Evolutionary conservation across 495 filamentous ascomycete species (phyloP).

Genomic region (Chaetomium cochliodes): DNA sequence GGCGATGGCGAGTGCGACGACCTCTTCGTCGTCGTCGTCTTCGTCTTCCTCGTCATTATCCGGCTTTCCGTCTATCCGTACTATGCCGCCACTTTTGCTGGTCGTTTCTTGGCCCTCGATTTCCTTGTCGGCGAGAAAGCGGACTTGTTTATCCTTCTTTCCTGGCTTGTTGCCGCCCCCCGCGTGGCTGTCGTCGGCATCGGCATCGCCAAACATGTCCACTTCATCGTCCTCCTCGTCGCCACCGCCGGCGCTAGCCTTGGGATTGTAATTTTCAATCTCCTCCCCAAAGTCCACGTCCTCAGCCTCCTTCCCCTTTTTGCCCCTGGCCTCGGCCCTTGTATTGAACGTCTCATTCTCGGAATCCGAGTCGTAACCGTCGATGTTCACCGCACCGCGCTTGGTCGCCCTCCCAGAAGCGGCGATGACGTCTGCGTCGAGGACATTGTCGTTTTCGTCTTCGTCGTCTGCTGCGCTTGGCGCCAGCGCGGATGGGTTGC

Average conservation of each 20-base stretch:
- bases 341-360: constrained; percentile 87
- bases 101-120: constrained; percentile 82
- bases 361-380: constrained; percentile 94
- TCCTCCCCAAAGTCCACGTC: constrained; percentile 45
- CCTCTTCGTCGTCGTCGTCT: constrained; percentile 73
- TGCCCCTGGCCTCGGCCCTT: constrained; percentile 57
- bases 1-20: constrained; percentile 61
- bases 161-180: constrained; percentile 37
- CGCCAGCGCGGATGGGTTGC: constrained; percentile 88
- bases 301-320: constrained; percentile 43
- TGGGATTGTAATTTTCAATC: constrained; percentile 45
- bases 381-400: constrained; percentile 88
- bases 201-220: constrained; percentile 93
- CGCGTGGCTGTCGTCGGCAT: constrained; percentile 45
- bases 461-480: constrained; percentile 68
- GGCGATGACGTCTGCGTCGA: constrained; percentile 92
- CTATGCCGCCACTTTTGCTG: constrained; percentile 68
- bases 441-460: constrained; percentile 72
- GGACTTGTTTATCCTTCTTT: constrained; percentile 76
- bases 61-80: constrained; percentile 49
- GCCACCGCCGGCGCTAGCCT: constrained; percentile 30
- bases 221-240: constrained; percentile 61
- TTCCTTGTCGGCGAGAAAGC: constrained; percentile 69
- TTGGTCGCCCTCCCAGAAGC: constrained; percentile 73
- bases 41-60: constrained; percentile 61